Evolutionary conservation across 2,329 filamentous ascomycete species (phyloP).

Genomic region (Calonectria pseudoturangicola): DNA sequence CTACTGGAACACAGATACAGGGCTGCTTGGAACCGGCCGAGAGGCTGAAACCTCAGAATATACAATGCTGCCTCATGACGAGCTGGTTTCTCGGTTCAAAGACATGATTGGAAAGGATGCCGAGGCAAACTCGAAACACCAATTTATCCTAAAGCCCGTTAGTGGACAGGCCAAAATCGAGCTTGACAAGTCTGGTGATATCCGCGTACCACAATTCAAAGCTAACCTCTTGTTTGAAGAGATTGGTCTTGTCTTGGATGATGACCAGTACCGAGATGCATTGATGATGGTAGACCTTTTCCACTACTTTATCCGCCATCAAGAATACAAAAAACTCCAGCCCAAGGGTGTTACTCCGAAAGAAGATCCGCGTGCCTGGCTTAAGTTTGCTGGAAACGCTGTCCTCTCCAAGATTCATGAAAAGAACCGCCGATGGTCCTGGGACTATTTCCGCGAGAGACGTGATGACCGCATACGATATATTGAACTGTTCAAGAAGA

Average conservation of each 20-base stretch:
- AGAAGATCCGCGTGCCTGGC: slow-evolving; percentile 94
- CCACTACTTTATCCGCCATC: slow-evolving; percentile 97
- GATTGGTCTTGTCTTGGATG: slow-evolving; percentile 97
- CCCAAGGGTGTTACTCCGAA: slow-evolving; percentile 88
- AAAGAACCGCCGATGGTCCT: slow-evolving; percentile 93
- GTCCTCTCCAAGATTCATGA: slow-evolving; percentile 97
- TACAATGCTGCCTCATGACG: slow-evolving; percentile 80
- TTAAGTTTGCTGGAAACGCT: slow-evolving; percentile 92
- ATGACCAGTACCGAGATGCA: slow-evolving; percentile 96
- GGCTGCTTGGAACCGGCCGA: slow-evolving; percentile 87
- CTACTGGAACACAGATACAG: slow-evolving; percentile 98
- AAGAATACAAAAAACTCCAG: slow-evolving; percentile 95
- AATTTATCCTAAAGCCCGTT: slow-evolving; percentile 97
- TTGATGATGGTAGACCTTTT: slow-evolving; percentile 99
- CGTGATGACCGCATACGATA: slow-evolving; percentile 92
- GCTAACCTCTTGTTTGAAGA: slow-evolving; percentile 95
- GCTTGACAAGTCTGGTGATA: slow-evolving; percentile 92
- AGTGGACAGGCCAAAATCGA: slow-evolving; percentile 96
- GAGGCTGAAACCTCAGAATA: slow-evolving; percentile 71
- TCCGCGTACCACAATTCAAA: slow-evolving; percentile 89
- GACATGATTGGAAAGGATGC: slow-evolving; percentile 86
- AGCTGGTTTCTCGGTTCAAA: slow-evolving; percentile 86
- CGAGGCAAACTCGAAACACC: slow-evolving; percentile 77
- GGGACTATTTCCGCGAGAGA: slow-evolving; percentile 95
- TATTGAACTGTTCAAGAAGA: slow-evolving; percentile 97